Evolutionary conservation across 768 basidiomycete species (phyloP).

Genomic region (Lepiota brunneoincarnata): DNA sequence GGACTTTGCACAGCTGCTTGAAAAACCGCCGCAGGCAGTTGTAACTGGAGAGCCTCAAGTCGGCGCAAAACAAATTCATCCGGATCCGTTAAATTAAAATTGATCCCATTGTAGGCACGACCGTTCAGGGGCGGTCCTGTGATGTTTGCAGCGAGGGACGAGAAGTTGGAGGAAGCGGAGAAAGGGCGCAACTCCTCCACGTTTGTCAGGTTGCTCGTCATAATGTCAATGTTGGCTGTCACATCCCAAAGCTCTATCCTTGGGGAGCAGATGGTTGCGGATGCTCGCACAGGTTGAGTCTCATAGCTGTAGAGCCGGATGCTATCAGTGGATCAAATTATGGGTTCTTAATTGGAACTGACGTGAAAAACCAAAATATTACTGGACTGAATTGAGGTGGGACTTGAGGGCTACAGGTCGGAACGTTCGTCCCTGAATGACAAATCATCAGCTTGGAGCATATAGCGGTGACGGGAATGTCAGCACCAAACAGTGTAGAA

Average conservation of each 20-base stretch:
- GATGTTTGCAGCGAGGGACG: slow-evolving; percentile 39
- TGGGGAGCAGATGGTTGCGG: slow-evolving; percentile 49
- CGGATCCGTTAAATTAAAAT: slow-evolving; percentile 40
- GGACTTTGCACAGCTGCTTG: slow-evolving; percentile 40
- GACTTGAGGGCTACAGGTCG: slow-evolving; percentile 22
- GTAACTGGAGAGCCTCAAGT: slow-evolving; percentile 41
- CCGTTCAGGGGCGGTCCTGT: slow-evolving; percentile 43
- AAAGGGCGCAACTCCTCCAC: slow-evolving; percentile 41
- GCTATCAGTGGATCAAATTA: neutral
- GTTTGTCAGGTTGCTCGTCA: slow-evolving; percentile 38
- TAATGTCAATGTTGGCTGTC: slow-evolving; percentile 40
- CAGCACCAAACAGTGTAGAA: slow-evolving; percentile 39
- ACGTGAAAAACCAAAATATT: slow-evolving; percentile 58
- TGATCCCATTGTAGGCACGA: slow-evolving; percentile 52
- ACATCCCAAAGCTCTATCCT: slow-evolving; percentile 43
- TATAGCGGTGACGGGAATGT: neutral
- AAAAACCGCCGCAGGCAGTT: slow-evolving; percentile 50
- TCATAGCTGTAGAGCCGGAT: slow-evolving; percentile 22
- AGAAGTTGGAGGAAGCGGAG: slow-evolving; percentile 34
- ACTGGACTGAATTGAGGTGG: slow-evolving; percentile 43
- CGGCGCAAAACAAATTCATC: slow-evolving; percentile 39
- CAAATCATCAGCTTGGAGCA: too few relatives aligned
- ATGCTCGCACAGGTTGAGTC: slow-evolving; percentile 31
- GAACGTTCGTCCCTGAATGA: slow-evolving; percentile 26
- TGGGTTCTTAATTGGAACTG: neutral